Evolutionary conservation across 805 yeast species (phyloP), one percentile per base, ranked within the genome.

Genomic region (Candida insectorum): DNA sequence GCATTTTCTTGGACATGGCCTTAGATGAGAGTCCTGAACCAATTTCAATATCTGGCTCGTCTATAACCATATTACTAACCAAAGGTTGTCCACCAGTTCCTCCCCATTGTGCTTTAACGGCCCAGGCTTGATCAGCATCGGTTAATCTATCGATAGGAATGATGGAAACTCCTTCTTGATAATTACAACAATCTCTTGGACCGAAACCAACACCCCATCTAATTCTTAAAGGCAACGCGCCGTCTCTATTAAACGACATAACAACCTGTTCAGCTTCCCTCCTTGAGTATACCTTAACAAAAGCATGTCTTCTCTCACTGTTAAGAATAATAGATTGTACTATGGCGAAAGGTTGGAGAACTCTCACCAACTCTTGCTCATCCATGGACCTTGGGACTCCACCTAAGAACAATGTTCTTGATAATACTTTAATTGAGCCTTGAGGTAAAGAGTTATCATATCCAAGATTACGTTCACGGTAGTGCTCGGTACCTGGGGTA

Each of bases 181-280:
- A 93, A 60, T 93, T 94, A 58, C 96, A 86, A 67, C 97, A 91
- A 58, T 93, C 97, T 66, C 98, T 79, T 34, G 98, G 98, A 4
- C 98, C 98, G 53, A 85, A 93, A 1, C 98, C 98, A 42, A 93
- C 97, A 46, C 97, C 98, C 98, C 98, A 93, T 55, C 96, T 75
- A 4, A 94, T 85, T 61, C 97, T 77, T 47, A 93, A 67, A 46
- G 77, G 65, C 54, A 66, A 62, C 7, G 75, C 58, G 25, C 83
- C 81, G 41, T 79, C 81, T 46, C 80, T 77, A 51, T 78, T 78
- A 63, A 89, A 87, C 26, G 79, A 75, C 25, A 74, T 69, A 37
- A 87, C 73, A 10, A 88, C 88, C 40, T 70, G 75, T 56, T 85
- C 96, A 19, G 98, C 98, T 59, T 91, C 97, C 23, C 70, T 73